Evolutionary conservation across 805 yeast genomes (phyloP).

Genomic region (Candida andamanensis): DNA sequence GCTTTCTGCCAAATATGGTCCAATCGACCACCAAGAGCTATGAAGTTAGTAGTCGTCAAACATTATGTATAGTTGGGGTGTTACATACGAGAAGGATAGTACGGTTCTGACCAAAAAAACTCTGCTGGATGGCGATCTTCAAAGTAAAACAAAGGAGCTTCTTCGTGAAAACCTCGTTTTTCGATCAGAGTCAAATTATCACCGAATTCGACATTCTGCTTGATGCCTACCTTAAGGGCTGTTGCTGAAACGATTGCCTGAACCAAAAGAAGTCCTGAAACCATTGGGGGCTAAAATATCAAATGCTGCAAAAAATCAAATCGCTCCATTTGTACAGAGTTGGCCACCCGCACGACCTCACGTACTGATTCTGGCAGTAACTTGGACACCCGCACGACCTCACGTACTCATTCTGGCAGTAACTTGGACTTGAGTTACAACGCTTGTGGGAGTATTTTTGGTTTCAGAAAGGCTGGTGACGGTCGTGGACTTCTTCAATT

Average conservation of each 20-base stretch:
- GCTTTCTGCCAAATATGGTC: constrained; percentile 55
- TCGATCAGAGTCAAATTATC: constrained; percentile 1
- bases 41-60: constrained; percentile 7
- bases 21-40: constrained; percentile 43
- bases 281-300: too few species aligned
- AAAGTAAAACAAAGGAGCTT: constrained; percentile 22
- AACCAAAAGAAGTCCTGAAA: too few species aligned
- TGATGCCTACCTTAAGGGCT: background rate
- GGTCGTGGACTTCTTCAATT: constrained; percentile 29
- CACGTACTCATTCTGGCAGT: constrained; percentile 36
- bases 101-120: constrained; percentile 23
- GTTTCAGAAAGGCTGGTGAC: constrained; percentile 14
- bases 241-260: too few species aligned
- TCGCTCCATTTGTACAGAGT: too few species aligned
- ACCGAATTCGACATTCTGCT: background rate
- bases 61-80: background rate
- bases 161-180: constrained; percentile 28
- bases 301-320: too few species aligned
- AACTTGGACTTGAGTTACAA: constrained; percentile 39
- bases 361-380: constrained; percentile 37
- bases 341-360: too few species aligned
- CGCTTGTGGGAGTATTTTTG: constrained; percentile 26
- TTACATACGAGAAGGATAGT: constrained; percentile 36
- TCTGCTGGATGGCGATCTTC: constrained; percentile 25
- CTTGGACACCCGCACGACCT: too few species aligned